Percentiles rank a stretch among this genome's conserved stretches.
These are phyloP conservation scores for Cyclostephanos tholiformis DNA, from an alignment of 108 stramenopile species.

Conservation along the genomic window DNA sequence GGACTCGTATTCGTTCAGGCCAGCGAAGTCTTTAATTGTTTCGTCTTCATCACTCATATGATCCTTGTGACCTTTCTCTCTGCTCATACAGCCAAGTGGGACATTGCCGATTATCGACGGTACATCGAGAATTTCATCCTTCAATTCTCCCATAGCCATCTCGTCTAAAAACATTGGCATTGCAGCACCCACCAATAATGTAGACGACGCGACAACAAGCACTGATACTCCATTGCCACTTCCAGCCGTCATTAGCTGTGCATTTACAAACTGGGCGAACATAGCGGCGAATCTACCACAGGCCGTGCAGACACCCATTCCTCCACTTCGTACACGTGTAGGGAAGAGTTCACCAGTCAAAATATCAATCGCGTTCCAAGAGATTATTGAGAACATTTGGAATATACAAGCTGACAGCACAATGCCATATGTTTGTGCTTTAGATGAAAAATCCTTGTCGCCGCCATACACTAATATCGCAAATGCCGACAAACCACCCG, in stretches of 20 bases:
- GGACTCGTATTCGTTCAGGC: constrained; percentile 31
- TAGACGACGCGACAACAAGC: constrained; percentile 58
- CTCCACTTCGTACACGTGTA: constrained; percentile 69
- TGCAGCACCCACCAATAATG: constrained; percentile 61
- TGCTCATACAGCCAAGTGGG: constrained; percentile 4
- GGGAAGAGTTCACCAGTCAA: constrained; percentile 78
- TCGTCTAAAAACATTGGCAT: constrained; percentile 57
- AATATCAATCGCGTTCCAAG: constrained; percentile 83
- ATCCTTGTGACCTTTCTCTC: constrained; percentile 22
- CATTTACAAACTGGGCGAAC: constrained; percentile 79
- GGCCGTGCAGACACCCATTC: constrained; percentile 81
- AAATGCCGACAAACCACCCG: constrained; percentile 61
- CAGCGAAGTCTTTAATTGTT: background rate
- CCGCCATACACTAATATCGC: constrained; percentile 48
- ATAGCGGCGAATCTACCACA: constrained; percentile 74
- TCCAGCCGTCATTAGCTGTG: constrained; percentile 38
- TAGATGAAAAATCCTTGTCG: constrained; percentile 4
- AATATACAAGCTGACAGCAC: constrained; percentile 70
- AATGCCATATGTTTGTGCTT: constrained; percentile 40
- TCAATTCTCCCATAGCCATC: constrained; percentile 29
- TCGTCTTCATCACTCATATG: constrained; percentile 48
- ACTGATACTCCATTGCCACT: constrained; percentile 31
- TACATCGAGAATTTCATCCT: constrained; percentile 26
- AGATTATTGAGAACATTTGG: constrained; percentile 69
- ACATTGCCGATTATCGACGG: background rate